Evolutionary conservation across 495 filamentous ascomycete genomes (phyloP).

Genomic region (Penicillium verhagenii): DNA sequence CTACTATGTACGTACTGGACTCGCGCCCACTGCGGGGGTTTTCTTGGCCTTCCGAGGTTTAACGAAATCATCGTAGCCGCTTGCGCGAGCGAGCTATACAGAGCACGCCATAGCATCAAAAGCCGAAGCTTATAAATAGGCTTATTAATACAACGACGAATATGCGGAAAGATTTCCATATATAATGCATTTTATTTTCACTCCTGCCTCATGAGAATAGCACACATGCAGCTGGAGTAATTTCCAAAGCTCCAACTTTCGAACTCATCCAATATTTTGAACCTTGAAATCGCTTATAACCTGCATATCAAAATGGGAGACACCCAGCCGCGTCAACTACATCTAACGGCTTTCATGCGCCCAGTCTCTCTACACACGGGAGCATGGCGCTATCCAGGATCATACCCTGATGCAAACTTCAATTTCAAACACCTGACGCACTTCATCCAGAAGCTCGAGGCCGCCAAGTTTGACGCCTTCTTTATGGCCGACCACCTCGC

Average conservation of each 20-base stretch:
- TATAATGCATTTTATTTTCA: background rate
- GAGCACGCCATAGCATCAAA: constrained; percentile 12
- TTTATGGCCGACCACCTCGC: constrained; percentile 63
- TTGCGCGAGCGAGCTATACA: constrained; percentile 4
- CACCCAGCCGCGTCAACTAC: constrained; percentile 33
- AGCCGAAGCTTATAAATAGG: constrained; percentile 13
- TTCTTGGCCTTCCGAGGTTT: background rate
- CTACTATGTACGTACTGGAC: too few species aligned
- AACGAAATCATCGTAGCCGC: background rate
- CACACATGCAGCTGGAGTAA: too few species aligned
- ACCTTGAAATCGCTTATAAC: background rate
- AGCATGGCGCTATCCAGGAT: constrained; percentile 56
- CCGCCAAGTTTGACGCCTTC: constrained; percentile 60
- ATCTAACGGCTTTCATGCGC: constrained; percentile 60
- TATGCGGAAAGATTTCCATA: background rate
- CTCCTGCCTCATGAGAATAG: too few species aligned
- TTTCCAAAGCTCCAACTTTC: too few species aligned
- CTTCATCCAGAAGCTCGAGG: constrained; percentile 56
- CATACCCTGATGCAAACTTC: constrained; percentile 59
- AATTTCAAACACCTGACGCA: constrained; percentile 52
- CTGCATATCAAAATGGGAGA: constrained; percentile 15
- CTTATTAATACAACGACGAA: constrained; percentile 5
- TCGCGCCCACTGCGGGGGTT: too few species aligned
- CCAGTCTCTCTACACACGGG: constrained; percentile 57
- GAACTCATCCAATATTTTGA: too few species aligned